These are phyloP conservation scores for Tulasnella sp. DNA, from an alignment of 768 basidiomycete genomes.

Conservation along the genomic window DNA sequence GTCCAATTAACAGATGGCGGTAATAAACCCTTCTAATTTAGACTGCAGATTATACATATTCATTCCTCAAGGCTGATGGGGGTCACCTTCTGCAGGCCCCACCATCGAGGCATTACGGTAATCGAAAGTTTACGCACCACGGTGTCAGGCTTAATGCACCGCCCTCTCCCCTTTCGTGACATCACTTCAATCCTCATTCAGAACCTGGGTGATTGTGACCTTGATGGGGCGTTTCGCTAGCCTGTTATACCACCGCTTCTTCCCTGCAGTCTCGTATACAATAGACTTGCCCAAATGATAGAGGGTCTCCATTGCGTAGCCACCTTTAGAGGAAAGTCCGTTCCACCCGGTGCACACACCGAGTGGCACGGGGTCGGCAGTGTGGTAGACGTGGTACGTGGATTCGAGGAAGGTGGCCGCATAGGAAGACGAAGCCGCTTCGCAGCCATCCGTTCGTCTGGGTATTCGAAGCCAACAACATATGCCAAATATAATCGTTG, in stretches of 20 bases:
- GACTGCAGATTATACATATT: neutral
- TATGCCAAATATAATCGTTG: too few relatives aligned
- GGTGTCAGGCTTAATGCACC: conserved; percentile 56
- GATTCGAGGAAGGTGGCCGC: conserved; percentile 30
- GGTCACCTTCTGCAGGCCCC: neutral
- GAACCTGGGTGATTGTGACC: conserved; percentile 65
- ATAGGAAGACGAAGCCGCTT: too few relatives aligned
- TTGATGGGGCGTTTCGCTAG: conserved; percentile 65
- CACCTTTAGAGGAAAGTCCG: conserved; percentile 74
- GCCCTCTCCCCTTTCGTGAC: conserved; percentile 52
- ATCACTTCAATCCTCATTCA: conserved; percentile 71
- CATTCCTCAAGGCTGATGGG: neutral
- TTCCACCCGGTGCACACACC: conserved; percentile 73
- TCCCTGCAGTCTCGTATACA: conserved; percentile 79
- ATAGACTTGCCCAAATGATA: conserved; percentile 85
- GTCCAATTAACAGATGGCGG: neutral
- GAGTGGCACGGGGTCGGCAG: conserved; percentile 90
- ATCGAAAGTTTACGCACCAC: conserved; percentile 46
- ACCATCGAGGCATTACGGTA: too few relatives aligned
- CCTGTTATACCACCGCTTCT: conserved; percentile 74
- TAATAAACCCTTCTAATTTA: neutral
- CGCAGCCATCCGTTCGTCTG: neutral
- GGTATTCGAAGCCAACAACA: neutral
- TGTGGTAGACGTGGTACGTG: conserved; percentile 73
- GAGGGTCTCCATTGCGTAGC: conserved; percentile 80